Percentiles rank a stretch among this genome's conserved stretches.
These are phyloP conservation scores for Pouteria glomerata DNA, from an alignment of 148 eudicot genomes.

Conservation along the genomic window DNA sequence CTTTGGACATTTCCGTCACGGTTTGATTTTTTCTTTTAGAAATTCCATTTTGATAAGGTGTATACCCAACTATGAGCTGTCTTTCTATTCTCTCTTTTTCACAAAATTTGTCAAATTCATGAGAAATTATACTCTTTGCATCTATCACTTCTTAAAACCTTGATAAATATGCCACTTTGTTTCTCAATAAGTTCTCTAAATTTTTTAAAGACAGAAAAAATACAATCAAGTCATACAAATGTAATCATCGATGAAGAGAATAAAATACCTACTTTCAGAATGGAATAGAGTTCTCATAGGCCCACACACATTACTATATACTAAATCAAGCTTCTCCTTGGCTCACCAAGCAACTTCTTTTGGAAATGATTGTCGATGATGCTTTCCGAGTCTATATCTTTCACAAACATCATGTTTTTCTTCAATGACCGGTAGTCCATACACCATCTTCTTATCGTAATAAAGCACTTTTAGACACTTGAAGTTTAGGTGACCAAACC, in stretches of 20 bases:
- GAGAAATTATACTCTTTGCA: background rate
- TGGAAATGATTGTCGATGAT: constrained; percentile 3
- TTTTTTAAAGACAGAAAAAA: too few species aligned
- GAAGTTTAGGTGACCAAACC: background rate
- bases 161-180: too few species aligned
- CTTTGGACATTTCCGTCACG: background rate
- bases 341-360: constrained; percentile 7
- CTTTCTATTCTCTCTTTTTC: constrained; percentile 8
- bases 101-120: constrained; percentile 9
- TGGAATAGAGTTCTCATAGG: constrained; percentile 2
- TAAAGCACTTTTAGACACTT: background rate
- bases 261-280: background rate
- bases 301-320: constrained; percentile 12
- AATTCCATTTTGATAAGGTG: background rate
- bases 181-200: too few species aligned
- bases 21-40: background rate
- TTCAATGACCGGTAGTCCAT: background rate
- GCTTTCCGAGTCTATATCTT: constrained; percentile 5
- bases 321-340: constrained; percentile 1
- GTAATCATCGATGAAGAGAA: background rate
- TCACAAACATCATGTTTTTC: background rate
- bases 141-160: background rate
- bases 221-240: too few species aligned
- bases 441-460: background rate
- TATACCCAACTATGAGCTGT: background rate